phyloP scores from a whole-genome alignment of 2,329 filamentous ascomycete species.

The Botryosphaeria dothidea region DNA sequence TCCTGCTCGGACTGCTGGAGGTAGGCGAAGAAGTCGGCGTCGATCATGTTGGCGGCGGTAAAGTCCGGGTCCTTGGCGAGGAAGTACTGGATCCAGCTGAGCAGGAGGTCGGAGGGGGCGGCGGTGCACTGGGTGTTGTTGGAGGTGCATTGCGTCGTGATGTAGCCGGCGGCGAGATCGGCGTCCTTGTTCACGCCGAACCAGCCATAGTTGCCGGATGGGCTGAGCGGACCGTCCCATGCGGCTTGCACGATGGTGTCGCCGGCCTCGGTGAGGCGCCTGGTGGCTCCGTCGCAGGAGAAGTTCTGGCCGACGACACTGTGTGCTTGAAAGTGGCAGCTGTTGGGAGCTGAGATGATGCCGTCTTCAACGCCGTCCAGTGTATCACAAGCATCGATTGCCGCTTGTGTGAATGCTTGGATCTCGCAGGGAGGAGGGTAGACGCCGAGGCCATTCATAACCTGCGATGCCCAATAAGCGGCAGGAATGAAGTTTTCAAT shows the following conservation, averaged over 20 bases:
- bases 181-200: constrained; percentile 30
- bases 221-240: constrained; percentile 32
- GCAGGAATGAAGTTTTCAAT: constrained; percentile 28
- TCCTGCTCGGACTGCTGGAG: constrained; percentile 28
- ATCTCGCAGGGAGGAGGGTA: constrained; percentile 25
- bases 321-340: not conserved
- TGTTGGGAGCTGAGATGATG: not conserved
- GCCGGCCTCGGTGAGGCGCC: constrained; percentile 28
- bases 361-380: constrained; percentile 21
- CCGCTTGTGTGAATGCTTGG: constrained; percentile 18
- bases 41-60: constrained; percentile 28
- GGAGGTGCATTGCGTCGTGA: no score
- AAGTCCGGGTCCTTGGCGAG: constrained; percentile 21
- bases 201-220: constrained; percentile 31
- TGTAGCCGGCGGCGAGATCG: no score
- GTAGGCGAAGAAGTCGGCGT: constrained; percentile 26
- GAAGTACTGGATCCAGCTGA: constrained; percentile 23
- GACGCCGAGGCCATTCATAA: constrained; percentile 30
- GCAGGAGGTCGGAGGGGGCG: constrained; percentile 12
- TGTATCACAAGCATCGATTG: constrained; percentile 17
- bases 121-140: constrained; percentile 22
- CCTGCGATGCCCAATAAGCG: constrained; percentile 30
- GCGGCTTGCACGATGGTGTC: constrained; percentile 31
- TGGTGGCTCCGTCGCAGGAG: constrained; percentile 26
- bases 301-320: constrained; percentile 30